Evolutionary conservation across 192 early-diverging fungal species (phyloP).

Genomic region (Linnemannia schmuckeri): DNA sequence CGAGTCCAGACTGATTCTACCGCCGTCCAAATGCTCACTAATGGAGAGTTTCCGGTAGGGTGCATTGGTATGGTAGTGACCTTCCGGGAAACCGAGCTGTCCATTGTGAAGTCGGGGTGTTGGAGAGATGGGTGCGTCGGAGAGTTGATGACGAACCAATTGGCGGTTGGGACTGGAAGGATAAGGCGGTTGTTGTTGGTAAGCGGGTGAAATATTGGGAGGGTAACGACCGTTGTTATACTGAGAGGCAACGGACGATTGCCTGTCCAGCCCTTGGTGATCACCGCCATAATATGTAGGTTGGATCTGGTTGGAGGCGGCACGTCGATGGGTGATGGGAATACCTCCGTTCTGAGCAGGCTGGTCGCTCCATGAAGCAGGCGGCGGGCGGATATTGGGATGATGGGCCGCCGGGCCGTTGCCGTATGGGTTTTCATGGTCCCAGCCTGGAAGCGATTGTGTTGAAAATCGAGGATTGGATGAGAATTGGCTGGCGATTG

Average conservation of each 20-base stretch:
- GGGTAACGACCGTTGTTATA: slow-evolving; percentile 37
- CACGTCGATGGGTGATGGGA: slow-evolving; percentile 32
- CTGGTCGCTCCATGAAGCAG: slow-evolving; percentile 32
- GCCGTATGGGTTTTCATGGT: slow-evolving; percentile 36
- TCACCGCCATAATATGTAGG: slow-evolving; percentile 42
- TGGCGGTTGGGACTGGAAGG: slow-evolving; percentile 32
- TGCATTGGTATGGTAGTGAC: slow-evolving; percentile 21
- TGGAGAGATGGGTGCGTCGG: slow-evolving; percentile 8
- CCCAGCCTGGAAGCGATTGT: slow-evolving; percentile 48
- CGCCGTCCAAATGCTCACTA: slow-evolving; percentile 39
- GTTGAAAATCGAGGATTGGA: slow-evolving; percentile 43
- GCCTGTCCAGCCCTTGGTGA: slow-evolving; percentile 32
- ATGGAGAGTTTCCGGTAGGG: slow-evolving; percentile 41
- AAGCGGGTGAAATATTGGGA: slow-evolving; percentile 1
- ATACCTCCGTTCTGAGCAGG: slow-evolving; percentile 15
- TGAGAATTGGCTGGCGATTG: slow-evolving; percentile 38
- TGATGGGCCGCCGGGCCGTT: slow-evolving; percentile 37
- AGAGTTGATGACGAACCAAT: slow-evolving; percentile 37
- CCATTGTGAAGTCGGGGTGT: slow-evolving; percentile 21
- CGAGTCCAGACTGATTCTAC: slow-evolving; percentile 46
- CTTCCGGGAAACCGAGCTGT: slow-evolving; percentile 17
- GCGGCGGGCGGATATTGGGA: slow-evolving; percentile 21
- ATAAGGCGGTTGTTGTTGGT: slow-evolving; percentile 20
- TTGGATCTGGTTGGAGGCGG: slow-evolving; percentile 43
- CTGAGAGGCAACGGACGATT: slow-evolving; percentile 28